Conservation (phyloP, 768 basidiomycete genomes). For the Coprinopsis cinerea region DNA sequence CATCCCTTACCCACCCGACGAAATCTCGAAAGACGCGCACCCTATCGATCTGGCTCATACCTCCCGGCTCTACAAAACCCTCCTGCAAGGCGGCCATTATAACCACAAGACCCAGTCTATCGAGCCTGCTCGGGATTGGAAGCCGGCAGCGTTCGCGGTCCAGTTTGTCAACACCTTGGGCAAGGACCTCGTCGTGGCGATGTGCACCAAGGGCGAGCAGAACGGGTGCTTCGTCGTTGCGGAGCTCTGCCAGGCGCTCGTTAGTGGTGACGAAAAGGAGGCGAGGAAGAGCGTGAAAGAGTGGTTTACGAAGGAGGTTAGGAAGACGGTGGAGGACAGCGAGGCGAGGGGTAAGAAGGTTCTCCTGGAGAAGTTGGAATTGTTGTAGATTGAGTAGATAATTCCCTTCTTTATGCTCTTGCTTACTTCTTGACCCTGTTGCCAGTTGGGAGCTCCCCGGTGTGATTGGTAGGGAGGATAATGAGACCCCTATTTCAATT, state of each 20-base stretch:
- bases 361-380: slow-evolving; percentile 51
- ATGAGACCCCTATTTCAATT: no score
- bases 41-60: slow-evolving; percentile 79
- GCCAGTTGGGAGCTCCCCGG: no score
- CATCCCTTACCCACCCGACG: slow-evolving; percentile 49
- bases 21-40: slow-evolving; percentile 42
- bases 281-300: slow-evolving; percentile 40
- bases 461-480: no score
- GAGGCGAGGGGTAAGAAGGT: slow-evolving; percentile 67
- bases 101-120: slow-evolving; percentile 54
- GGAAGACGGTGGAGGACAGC: slow-evolving; percentile 42
- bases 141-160: slow-evolving; percentile 52
- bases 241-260: slow-evolving; percentile 56
- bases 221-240: slow-evolving; percentile 74
- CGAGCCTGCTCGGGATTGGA: slow-evolving; percentile 41
- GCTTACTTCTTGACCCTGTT: no score
- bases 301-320: slow-evolving; percentile 53
- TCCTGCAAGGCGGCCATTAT: slow-evolving; percentile 90
- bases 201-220: slow-evolving; percentile 49
- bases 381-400: no score
- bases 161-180: slow-evolving; percentile 52
- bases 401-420: no score
- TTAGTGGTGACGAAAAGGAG: slow-evolving; percentile 27
- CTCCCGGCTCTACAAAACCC: slow-evolving; percentile 80
- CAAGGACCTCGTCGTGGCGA: slow-evolving; percentile 41